phyloP scores from a whole-genome alignment of 2,329 filamentous ascomycete genomes.

The Aspergillus melleus region DNA sequence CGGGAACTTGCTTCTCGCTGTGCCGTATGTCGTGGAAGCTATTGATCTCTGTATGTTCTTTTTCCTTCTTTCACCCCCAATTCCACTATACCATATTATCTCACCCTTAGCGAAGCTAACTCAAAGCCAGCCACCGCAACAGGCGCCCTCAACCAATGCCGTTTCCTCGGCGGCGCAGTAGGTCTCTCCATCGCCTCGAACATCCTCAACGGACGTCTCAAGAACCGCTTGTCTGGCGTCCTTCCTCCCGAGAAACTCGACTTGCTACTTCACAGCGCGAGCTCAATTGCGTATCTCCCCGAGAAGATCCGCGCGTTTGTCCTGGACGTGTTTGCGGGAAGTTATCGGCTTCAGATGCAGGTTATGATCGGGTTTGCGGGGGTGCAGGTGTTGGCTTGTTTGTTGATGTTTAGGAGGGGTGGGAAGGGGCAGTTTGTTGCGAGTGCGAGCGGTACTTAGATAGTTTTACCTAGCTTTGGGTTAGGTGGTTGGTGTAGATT shows the following conservation, averaged over 20 bases:
- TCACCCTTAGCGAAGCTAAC: no score
- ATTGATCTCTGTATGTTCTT: neutral
- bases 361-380: constrained; percentile 7
- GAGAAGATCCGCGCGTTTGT: neutral
- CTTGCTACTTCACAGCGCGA: neutral
- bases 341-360: constrained; percentile 3
- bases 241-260: neutral
- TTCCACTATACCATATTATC: no score
- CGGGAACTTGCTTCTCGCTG: constrained; percentile 1
- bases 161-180: constrained; percentile 5
- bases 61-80: no score
- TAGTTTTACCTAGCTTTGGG: no score
- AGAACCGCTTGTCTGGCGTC: neutral
- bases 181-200: constrained; percentile 3
- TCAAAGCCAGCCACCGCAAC: neutral
- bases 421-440: neutral
- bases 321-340: neutral
- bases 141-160: constrained; percentile 4
- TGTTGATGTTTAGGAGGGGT: neutral
- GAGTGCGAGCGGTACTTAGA: neutral
- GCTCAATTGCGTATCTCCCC: neutral
- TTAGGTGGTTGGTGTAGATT: no score
- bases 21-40: constrained; percentile 3
- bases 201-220: neutral
- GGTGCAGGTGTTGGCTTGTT: neutral